Conservation (phyloP, 768 basidiomycete genomes). For the Mycena metata region DNA sequence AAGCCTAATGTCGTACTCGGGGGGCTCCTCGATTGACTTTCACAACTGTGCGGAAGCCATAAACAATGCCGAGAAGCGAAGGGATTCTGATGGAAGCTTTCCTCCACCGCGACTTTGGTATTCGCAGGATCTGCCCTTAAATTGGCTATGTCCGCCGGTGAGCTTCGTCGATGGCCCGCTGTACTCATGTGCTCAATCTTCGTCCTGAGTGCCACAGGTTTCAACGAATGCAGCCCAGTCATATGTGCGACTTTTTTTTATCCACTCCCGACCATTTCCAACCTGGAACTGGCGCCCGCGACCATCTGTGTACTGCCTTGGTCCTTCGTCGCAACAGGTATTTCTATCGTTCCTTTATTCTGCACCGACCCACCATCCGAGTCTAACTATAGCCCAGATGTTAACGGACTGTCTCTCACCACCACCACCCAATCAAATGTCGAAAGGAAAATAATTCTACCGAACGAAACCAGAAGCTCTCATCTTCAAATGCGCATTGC, state of each 20-base stretch:
- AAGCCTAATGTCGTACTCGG: constrained; percentile 40
- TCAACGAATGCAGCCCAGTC: constrained; percentile 42
- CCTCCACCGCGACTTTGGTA: constrained; percentile 78
- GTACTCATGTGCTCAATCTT: too few species aligned
- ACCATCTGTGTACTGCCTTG: constrained; percentile 88
- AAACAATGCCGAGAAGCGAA: constrained; percentile 43
- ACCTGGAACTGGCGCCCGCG: constrained; percentile 87
- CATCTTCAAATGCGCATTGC: constrained; percentile 53
- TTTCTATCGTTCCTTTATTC: constrained; percentile 1
- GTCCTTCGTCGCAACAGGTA: constrained; percentile 80
- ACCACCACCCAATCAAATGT: constrained; percentile 74
- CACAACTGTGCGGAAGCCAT: constrained; percentile 69
- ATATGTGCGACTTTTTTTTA: constrained; percentile 70
- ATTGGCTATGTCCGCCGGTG: constrained; percentile 92
- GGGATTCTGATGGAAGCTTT: constrained; percentile 86
- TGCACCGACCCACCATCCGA: constrained; percentile 2
- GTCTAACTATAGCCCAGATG: too few species aligned
- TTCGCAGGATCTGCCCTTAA: constrained; percentile 73
- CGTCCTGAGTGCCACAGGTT: constrained; percentile 34
- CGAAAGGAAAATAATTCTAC: constrained; percentile 64
- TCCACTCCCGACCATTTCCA: too few species aligned
- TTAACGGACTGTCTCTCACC: constrained; percentile 73
- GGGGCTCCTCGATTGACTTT: constrained; percentile 71
- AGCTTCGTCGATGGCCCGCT: not conserved
- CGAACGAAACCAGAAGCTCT: constrained; percentile 54